phyloP scores from a whole-genome alignment of 2,329 filamentous ascomycete genomes.

The Fusarium veterinarium region DNA sequence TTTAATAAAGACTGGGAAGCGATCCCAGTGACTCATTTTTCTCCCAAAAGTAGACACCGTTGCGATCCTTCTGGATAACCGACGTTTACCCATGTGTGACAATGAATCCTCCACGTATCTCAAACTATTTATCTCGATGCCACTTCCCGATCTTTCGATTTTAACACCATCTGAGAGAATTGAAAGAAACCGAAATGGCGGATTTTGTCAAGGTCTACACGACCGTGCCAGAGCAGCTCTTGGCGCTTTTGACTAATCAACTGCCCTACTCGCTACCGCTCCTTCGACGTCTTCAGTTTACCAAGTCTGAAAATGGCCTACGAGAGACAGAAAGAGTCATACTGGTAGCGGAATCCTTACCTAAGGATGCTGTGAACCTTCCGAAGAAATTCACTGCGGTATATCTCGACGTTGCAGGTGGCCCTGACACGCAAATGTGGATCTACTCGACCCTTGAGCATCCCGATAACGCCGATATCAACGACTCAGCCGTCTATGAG shows the following conservation, averaged over 20 bases:
- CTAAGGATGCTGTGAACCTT: neutral
- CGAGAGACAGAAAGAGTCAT: slow-evolving; percentile 58
- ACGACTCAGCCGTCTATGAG: slow-evolving; percentile 41
- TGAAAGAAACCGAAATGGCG: slow-evolving; percentile 20
- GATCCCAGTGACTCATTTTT: slow-evolving; percentile 13
- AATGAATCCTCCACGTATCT: neutral
- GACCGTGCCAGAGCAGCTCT: slow-evolving; percentile 51
- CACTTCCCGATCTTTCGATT: neutral
- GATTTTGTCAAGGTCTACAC: slow-evolving; percentile 40
- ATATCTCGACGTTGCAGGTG: slow-evolving; percentile 70
- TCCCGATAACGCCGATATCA: neutral
- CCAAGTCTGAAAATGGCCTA: slow-evolving; percentile 55
- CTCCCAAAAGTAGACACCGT: slow-evolving; percentile 3
- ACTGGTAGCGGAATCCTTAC: slow-evolving; percentile 44
- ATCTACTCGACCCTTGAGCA: slow-evolving; percentile 67
- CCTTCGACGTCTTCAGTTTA: slow-evolving; percentile 71
- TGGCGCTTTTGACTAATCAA: slow-evolving; percentile 60
- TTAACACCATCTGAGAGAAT: too few species aligned
- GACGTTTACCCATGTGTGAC: slow-evolving; percentile 35
- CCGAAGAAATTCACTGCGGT: slow-evolving; percentile 61
- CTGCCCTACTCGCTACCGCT: slow-evolving; percentile 71
- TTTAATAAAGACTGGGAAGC: neutral
- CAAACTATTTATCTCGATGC: neutral
- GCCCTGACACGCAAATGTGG: slow-evolving; percentile 74
- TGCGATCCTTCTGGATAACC: slow-evolving; percentile 21